phyloP scores from a whole-genome alignment of 2,329 filamentous ascomycete species.

The Amphichorda felina region DNA sequence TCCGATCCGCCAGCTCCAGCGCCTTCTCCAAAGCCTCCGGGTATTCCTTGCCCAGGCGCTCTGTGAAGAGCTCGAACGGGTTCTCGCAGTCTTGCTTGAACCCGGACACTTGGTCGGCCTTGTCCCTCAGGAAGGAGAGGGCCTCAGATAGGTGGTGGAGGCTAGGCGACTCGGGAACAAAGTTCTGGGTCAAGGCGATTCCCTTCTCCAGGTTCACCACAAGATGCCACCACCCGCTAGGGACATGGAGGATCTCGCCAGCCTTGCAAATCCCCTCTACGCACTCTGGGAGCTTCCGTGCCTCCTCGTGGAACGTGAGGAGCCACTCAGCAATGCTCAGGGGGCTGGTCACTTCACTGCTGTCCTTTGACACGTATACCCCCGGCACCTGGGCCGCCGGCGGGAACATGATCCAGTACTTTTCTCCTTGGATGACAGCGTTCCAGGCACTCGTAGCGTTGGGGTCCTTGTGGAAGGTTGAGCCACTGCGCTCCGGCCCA shows the following conservation, averaged over 20 bases:
- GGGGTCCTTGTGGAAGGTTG: constrained; percentile 84
- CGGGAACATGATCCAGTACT: constrained; percentile 99
- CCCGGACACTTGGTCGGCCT: constrained; percentile 76
- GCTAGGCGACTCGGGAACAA: constrained; percentile 56
- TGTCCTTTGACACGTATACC: constrained; percentile 79
- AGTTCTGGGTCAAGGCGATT: constrained; percentile 91
- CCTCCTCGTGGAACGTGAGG: constrained; percentile 76
- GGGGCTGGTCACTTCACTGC: constrained; percentile 86
- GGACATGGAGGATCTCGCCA: constrained; percentile 85
- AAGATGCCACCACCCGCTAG: constrained; percentile 93
- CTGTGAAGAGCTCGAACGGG: constrained; percentile 64
- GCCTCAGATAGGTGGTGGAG: constrained; percentile 57
- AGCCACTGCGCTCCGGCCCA: constrained; percentile 76
- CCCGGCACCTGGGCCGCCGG: constrained; percentile 69
- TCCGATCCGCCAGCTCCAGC: constrained; percentile 51
- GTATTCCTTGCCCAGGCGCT: constrained; percentile 49
- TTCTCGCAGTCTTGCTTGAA: constrained; percentile 63
- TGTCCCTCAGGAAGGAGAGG: constrained; percentile 69
- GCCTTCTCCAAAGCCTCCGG: constrained; percentile 58
- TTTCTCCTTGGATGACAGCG: constrained; percentile 75
- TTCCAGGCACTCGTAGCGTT: constrained; percentile 81
- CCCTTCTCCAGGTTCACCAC: constrained; percentile 80
- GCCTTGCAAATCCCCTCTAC: constrained; percentile 72
- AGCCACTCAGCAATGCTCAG: constrained; percentile 97
- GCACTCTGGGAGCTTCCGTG: constrained; percentile 63